Conservation (phyloP, 306 rosid genomes). For the Heteromeles arbutifolia region DNA sequence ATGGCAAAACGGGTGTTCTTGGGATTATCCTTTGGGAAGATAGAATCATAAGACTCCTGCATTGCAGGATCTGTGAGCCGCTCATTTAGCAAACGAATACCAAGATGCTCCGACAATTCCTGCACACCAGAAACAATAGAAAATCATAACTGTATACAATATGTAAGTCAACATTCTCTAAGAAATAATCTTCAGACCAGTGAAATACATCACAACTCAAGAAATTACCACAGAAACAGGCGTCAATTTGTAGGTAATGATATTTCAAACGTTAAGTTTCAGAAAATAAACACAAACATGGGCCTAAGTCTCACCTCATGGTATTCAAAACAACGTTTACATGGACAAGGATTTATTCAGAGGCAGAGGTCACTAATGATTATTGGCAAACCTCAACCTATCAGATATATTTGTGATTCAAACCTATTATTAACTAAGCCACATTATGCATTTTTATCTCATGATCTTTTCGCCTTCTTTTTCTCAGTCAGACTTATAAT, state of each 20-base stretch:
- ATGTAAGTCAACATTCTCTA: neutral
- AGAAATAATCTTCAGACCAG: neutral
- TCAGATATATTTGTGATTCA: neutral
- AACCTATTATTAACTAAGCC: neutral
- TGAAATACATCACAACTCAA: neutral
- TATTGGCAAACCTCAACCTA: neutral
- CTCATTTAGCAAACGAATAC: constrained; percentile 63
- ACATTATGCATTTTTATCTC: neutral
- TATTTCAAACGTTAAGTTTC: neutral
- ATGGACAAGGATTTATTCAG: neutral
- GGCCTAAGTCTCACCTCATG: neutral
- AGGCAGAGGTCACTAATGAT: neutral
- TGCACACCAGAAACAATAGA: constrained; percentile 32
- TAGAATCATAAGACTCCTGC: constrained; percentile 69
- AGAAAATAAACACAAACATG: neutral
- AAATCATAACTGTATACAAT: neutral
- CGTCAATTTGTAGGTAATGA: neutral
- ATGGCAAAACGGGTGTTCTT: constrained; percentile 86
- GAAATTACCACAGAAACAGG: neutral
- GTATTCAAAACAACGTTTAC: neutral
- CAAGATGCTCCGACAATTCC: constrained; percentile 88
- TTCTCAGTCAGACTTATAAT: neutral
- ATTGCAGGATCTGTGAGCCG: constrained; percentile 49
- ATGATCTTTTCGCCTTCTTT: neutral
- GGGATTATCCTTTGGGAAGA: constrained; percentile 80